A percentile compares a stretch with the other conserved stretches of the same genome.
Evolutionary conservation across 1,284 basidiomycete species (phyloP).

Genomic region (Irpex lacteus): DNA sequence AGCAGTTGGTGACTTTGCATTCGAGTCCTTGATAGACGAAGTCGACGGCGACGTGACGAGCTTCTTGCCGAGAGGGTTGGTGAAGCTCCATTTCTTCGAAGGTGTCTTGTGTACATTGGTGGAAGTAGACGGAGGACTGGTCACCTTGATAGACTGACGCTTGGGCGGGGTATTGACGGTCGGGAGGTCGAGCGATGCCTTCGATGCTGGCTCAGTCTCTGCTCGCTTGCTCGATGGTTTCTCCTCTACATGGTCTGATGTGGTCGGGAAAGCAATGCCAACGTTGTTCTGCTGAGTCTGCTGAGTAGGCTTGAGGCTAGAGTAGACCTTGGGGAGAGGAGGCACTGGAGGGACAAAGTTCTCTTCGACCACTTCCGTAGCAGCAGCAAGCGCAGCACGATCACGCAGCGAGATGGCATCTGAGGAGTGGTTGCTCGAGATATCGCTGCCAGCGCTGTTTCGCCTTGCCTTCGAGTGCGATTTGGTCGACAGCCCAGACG

Average conservation of each 20-base stretch:
- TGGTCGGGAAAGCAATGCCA: constrained; percentile 43
- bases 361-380: constrained; percentile 59
- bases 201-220: constrained; percentile 40
- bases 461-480: constrained; percentile 58
- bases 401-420: constrained; percentile 64
- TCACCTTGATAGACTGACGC: constrained; percentile 30
- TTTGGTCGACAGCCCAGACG: constrained; percentile 63
- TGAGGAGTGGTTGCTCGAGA: constrained; percentile 65
- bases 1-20: constrained; percentile 44
- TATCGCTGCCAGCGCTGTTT: constrained; percentile 86
- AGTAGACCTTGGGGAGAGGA: constrained; percentile 90
- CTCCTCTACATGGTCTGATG: constrained; percentile 23
- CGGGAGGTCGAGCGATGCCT: constrained; percentile 54
- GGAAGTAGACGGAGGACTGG: constrained; percentile 27
- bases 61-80: constrained; percentile 83
- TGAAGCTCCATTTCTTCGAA: constrained; percentile 97
- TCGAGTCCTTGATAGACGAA: constrained; percentile 45
- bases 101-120: constrained; percentile 53
- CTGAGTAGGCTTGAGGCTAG: constrained; percentile 55
- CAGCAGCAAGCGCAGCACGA: constrained; percentile 56
- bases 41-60: constrained; percentile 65
- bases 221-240: constrained; percentile 26
- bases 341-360: constrained; percentile 89
- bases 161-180: constrained; percentile 30
- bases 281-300: constrained; percentile 33